A percentile compares a stretch with the other conserved stretches of the same genome.
phyloP scores from a whole-genome alignment of 1,284 basidiomycete species.

The Termitomyces sp. region DNA sequence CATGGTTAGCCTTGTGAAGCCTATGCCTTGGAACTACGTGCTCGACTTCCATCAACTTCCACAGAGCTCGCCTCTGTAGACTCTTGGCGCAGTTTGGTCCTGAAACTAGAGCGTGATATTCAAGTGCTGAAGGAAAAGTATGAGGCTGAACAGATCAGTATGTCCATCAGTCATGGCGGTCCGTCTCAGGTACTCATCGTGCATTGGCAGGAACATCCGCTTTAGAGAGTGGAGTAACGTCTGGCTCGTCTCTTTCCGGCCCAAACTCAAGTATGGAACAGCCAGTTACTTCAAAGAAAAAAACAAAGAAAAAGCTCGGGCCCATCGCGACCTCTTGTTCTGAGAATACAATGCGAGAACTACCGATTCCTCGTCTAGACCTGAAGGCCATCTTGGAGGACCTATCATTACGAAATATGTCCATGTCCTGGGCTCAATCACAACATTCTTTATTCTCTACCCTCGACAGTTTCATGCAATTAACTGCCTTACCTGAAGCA shows the following conservation, averaged over 20 bases:
- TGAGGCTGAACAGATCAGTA: conserved; percentile 39
- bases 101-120: conserved; percentile 40
- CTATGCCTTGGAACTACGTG: conserved; percentile 39
- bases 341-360: conserved; percentile 2
- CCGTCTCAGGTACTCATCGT: not conserved
- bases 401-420: conserved; percentile 4
- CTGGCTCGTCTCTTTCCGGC: not conserved
- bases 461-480: conserved; percentile 25
- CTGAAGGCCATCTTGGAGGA: conserved; percentile 17
- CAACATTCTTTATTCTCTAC: conserved; percentile 22
- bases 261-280: conserved; percentile 11
- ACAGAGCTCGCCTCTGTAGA: conserved; percentile 21
- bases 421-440: conserved; percentile 1
- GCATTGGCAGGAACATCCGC: conserved; percentile 7
- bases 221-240: conserved; percentile 7
- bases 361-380: conserved; percentile 2
- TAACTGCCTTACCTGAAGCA: conserved; percentile 21
- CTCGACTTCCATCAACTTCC: conserved; percentile 30
- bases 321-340: not conserved
- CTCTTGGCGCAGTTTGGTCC: conserved; percentile 40
- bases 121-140: conserved; percentile 32
- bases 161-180: conserved; percentile 9
- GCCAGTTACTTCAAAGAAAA: conserved; percentile 17
- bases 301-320: conserved; percentile 21
- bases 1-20: conserved; percentile 25